Base-by-base conservation (phyloP, 208 protist species). In the Porcisia hertigi region DNA sequence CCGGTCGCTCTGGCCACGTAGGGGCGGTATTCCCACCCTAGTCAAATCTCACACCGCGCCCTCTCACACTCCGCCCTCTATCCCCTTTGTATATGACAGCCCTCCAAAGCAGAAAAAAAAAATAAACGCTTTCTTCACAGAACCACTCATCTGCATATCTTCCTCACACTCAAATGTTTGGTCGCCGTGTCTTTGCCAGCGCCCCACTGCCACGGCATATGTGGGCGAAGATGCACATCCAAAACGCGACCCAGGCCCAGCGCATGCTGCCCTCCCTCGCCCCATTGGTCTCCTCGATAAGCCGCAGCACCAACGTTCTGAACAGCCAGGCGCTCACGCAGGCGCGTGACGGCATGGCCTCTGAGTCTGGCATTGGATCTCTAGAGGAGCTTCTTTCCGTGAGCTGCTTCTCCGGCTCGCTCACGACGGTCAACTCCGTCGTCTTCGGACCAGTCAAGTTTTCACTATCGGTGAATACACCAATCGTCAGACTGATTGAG, bases 111-210 rank as follows among this genome's bases (percentile, higher is more conserved):
- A n/a, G n/a, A n/a, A n/a, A n/a, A n/a, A n/a, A n/a, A n/a, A n/a
- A n/a, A n/a, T n/a, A 96, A 77, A 88, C 92, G 23, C 64, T 63
- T 62, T 58, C 54, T 58, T 58, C 54, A 58, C 54, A 58, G 54
- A 58, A 58, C 54, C 54, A 43, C 49, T 7, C 92, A 88, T 55
- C 54, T 86, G 71, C 84, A 94, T 53, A 89, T 89, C 54, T 88
- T 87, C 18, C 82, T 96, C 57, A 83, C 82, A 0, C 81, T 89
- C 14, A 30, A 25, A 96, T 96, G 92, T 96, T 96, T 75, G 86
- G 88, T 53, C 88, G 92, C 62, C 92, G 92, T 63, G 88, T 94
- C 9, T 96, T 93, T 74, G 88, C 90, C 41, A 96, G 92, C 66
- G 85, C 88, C 0, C 80, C 85, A 30, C 74, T 96, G 20, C 92